Percentiles rank a stretch among this genome's conserved stretches.
These are phyloP conservation scores for Eutrema heterophyllum DNA, from an alignment of 345 rosid species.

Conservation along the genomic window DNA sequence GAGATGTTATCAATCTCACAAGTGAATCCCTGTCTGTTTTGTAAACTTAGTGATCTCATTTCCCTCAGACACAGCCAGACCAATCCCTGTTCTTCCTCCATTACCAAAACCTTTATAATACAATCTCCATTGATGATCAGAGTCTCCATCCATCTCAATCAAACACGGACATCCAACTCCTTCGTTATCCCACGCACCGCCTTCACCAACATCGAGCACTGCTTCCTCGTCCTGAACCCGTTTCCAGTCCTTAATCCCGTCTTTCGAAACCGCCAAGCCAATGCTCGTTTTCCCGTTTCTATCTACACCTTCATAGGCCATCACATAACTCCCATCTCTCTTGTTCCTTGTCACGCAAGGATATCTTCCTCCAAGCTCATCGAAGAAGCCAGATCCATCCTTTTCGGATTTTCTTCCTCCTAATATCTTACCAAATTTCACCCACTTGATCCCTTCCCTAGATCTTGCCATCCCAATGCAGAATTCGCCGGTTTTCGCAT, in stretches of 20 bases:
- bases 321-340: constrained; percentile 58
- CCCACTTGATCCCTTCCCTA: constrained; percentile 79
- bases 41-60: constrained; percentile 40
- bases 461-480: constrained; percentile 74
- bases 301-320: constrained; percentile 68
- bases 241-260: constrained; percentile 61
- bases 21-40: constrained; percentile 53
- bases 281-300: constrained; percentile 46
- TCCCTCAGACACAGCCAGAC: constrained; percentile 59
- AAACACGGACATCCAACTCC: constrained; percentile 73
- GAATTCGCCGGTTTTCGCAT: constrained; percentile 38
- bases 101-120: constrained; percentile 60
- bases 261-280: constrained; percentile 57
- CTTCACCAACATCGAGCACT: constrained; percentile 34
- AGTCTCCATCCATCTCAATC: constrained; percentile 57
- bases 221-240: constrained; percentile 41
- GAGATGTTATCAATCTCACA: constrained; percentile 25
- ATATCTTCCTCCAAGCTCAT: constrained; percentile 55
- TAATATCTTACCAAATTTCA: constrained; percentile 63
- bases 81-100: constrained; percentile 65
- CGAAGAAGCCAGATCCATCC: constrained; percentile 25
- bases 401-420: constrained; percentile 39
- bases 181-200: constrained; percentile 53
- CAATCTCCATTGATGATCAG: constrained; percentile 61
- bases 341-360: constrained; percentile 53